phyloP scores from a whole-genome alignment of 1,139 yeast genomes.

The Lodderomyces margitis region DNA sequence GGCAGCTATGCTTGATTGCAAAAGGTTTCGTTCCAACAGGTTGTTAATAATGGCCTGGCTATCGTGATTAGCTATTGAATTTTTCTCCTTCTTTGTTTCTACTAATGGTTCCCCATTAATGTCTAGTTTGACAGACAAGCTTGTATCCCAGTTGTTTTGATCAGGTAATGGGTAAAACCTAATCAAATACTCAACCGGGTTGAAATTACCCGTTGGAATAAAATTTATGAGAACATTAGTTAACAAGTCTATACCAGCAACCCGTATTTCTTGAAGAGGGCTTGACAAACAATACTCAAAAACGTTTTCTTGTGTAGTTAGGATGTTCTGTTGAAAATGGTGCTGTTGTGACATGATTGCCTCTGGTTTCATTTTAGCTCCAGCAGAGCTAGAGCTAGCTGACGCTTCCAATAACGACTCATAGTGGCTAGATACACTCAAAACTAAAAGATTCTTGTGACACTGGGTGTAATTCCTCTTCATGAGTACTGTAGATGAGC shows the following conservation, averaged over 20 bases:
- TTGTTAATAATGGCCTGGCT: conserved; percentile 25
- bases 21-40: conserved; percentile 22
- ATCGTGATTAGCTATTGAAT: conserved; percentile 24
- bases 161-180: conserved; percentile 30
- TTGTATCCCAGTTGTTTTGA: conserved; percentile 24
- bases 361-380: conserved; percentile 46
- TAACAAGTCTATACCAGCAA: conserved; percentile 38
- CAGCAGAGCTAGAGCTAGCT: conserved; percentile 36
- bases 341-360: conserved; percentile 42
- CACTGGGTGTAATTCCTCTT: conserved; percentile 36
- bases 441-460: conserved; percentile 32
- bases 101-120: conserved; percentile 18
- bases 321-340: conserved; percentile 32
- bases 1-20: conserved; percentile 36
- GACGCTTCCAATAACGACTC: conserved; percentile 37
- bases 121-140: conserved; percentile 15
- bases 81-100: conserved; percentile 23
- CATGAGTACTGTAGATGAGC: conserved; percentile 22
- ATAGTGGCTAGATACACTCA: conserved; percentile 37
- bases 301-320: conserved; percentile 32
- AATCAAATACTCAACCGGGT: conserved; percentile 35
- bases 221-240: conserved; percentile 37
- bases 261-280: conserved; percentile 34
- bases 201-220: conserved; percentile 41
- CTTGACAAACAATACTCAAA: conserved; percentile 33